Evolutionary conservation across 2,329 filamentous ascomycete genomes (phyloP).

Genomic region (Botryosphaeria dothidea): DNA sequence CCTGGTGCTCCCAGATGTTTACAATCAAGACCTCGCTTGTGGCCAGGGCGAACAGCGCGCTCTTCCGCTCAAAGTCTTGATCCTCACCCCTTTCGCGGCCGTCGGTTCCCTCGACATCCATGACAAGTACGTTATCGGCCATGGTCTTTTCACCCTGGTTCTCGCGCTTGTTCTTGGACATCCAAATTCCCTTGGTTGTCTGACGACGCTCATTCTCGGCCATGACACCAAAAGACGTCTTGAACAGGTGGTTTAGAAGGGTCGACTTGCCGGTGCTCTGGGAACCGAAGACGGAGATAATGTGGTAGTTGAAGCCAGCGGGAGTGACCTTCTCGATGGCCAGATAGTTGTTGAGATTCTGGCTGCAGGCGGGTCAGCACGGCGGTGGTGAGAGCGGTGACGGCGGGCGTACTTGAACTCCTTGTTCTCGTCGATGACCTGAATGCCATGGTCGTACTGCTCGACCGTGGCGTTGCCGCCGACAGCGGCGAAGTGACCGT

Average conservation of each 20-base stretch:
- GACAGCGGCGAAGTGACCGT: slow-evolving; percentile 77
- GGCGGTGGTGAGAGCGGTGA: slow-evolving; percentile 5
- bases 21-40: slow-evolving; percentile 98
- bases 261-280: slow-evolving; percentile 99
- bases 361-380: slow-evolving; percentile 51
- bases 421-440: slow-evolving; percentile 96
- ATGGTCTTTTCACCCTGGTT: slow-evolving; percentile 58
- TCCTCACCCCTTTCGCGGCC: slow-evolving; percentile 95
- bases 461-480: slow-evolving; percentile 63
- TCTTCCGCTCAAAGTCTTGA: slow-evolving; percentile 98
- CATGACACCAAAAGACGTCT: slow-evolving; percentile 97
- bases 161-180: slow-evolving; percentile 90
- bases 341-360: slow-evolving; percentile 79
- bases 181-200: slow-evolving; percentile 99
- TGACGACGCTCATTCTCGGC: slow-evolving; percentile 89
- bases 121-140: slow-evolving; percentile 97
- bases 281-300: slow-evolving; percentile 98
- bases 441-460: slow-evolving; percentile 88
- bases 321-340: slow-evolving; percentile 75
- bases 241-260: slow-evolving; percentile 91
- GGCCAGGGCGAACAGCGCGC: slow-evolving; percentile 91
- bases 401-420: slow-evolving; percentile 78
- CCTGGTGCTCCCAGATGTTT: slow-evolving; percentile 99
- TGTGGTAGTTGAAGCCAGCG: slow-evolving; percentile 97
- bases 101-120: slow-evolving; percentile 98